Percentiles rank a stretch among this genome's conserved stretches.
phyloP scores from a whole-genome alignment of 2,329 filamentous ascomycete genomes.

The Aspergillus sojae region DNA sequence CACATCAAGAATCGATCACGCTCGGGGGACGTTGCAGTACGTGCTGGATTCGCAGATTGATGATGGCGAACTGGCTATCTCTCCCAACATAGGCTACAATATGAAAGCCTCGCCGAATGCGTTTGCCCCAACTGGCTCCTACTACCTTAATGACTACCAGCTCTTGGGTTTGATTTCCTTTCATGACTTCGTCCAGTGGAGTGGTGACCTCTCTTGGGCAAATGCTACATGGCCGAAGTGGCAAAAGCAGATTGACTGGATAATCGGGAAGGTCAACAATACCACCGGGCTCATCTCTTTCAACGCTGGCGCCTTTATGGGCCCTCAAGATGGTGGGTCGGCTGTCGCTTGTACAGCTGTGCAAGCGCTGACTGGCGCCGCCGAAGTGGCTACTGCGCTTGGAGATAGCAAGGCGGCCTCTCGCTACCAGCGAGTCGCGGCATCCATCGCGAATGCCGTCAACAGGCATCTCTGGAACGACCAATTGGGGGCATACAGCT shows the following conservation, averaged over 20 bases:
- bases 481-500: conserved; percentile 10
- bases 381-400: conserved; percentile 11
- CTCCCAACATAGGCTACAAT: conserved; percentile 16
- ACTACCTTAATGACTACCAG: not conserved
- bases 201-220: not conserved
- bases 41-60: conserved; percentile 15
- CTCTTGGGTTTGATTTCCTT: not conserved
- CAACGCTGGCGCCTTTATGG: conserved; percentile 23
- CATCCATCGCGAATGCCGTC: conserved; percentile 11
- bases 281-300: not conserved
- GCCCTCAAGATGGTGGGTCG: conserved; percentile 7
- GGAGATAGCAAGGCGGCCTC: conserved; percentile 9
- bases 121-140: not conserved
- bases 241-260: not conserved
- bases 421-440: not conserved
- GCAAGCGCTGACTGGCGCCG: conserved; percentile 15
- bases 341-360: conserved; percentile 10
- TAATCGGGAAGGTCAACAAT: not conserved
- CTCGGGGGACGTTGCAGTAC: conserved; percentile 16
- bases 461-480: conserved; percentile 18
- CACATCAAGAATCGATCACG: conserved; percentile 17
- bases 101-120: not conserved
- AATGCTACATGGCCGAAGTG: not conserved
- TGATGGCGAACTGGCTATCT: conserved; percentile 14
- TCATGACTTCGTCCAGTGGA: not conserved